phyloP scores from a whole-genome alignment of 257 asterid species.

The Gentiana straminea region DNA sequence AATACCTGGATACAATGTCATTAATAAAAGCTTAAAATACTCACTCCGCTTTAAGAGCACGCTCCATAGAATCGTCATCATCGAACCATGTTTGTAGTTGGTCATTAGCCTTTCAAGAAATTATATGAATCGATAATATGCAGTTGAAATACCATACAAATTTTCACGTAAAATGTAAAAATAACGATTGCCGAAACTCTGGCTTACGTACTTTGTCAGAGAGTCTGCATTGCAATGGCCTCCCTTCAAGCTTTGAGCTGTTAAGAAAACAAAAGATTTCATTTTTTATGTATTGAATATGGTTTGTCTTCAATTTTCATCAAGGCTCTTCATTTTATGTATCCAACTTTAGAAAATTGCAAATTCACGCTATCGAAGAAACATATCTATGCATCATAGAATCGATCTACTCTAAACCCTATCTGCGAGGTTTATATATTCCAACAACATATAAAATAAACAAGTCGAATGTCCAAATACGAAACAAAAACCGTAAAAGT shows the following conservation, averaged over 20 bases:
- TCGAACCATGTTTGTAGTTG: slow-evolving; percentile 59
- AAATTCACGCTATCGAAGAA: too few relatives aligned
- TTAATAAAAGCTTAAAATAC: slow-evolving; percentile 10
- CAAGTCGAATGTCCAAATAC: neutral
- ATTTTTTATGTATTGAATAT: neutral
- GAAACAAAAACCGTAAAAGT: neutral
- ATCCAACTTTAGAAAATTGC: too few relatives aligned
- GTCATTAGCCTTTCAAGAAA: slow-evolving; percentile 53
- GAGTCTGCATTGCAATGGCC: slow-evolving; percentile 68
- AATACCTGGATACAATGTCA: neutral
- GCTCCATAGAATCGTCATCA: slow-evolving; percentile 84
- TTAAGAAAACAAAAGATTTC: slow-evolving; percentile 9
- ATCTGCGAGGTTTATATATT: neutral
- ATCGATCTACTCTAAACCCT: too few relatives aligned
- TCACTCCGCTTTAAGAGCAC: slow-evolving; percentile 85
- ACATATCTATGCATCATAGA: too few relatives aligned
- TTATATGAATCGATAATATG: too few relatives aligned
- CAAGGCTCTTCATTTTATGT: too few relatives aligned
- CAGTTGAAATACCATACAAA: too few relatives aligned
- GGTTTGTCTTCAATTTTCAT: too few relatives aligned
- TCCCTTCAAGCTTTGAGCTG: slow-evolving; percentile 89
- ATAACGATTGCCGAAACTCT: neutral
- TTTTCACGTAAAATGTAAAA: neutral
- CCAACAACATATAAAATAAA: too few relatives aligned
- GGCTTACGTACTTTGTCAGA: slow-evolving; percentile 67